Percentiles rank a stretch among this genome's conserved stretches.
These are phyloP conservation scores for Chaetomium strumarium DNA, from an alignment of 2,329 filamentous ascomycete species.

Conservation along the genomic window DNA sequence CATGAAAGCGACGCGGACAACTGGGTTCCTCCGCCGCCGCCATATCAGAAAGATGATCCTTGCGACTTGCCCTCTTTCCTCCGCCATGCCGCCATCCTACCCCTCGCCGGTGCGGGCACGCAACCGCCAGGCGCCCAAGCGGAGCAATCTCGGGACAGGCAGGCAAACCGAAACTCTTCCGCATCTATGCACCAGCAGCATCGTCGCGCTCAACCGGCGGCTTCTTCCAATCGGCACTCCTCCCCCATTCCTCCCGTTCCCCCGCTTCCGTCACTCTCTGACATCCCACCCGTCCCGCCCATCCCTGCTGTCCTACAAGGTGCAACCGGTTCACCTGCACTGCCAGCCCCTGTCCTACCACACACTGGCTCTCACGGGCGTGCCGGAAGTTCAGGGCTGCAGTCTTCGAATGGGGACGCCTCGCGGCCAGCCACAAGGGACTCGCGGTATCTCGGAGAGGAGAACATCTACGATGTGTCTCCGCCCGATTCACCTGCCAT, in stretches of 20 bases:
- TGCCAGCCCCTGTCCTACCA: constrained; percentile 10
- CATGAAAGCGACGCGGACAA: constrained; percentile 86
- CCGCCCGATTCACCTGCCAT: constrained; percentile 38
- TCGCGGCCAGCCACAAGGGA: constrained; percentile 18
- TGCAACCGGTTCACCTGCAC: constrained; percentile 20
- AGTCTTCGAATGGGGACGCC: constrained; percentile 5
- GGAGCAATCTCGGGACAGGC: neutral
- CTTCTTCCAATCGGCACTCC: constrained; percentile 13
- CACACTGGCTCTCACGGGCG: constrained; percentile 27
- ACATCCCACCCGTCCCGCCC: constrained; percentile 19
- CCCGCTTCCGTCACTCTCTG: constrained; percentile 21
- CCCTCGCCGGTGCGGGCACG: constrained; percentile 10
- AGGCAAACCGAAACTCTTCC: constrained; percentile 14
- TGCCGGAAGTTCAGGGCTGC: constrained; percentile 30
- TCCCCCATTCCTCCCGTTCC: constrained; percentile 20
- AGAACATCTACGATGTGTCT: constrained; percentile 44
- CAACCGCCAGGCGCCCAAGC: neutral
- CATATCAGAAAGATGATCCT: constrained; percentile 64
- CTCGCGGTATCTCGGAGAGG: constrained; percentile 26
- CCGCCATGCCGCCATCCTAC: constrained; percentile 35
- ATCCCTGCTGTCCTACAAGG: constrained; percentile 24
- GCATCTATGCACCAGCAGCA: constrained; percentile 18
- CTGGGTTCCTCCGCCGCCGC: constrained; percentile 80
- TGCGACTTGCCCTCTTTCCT: constrained; percentile 51
- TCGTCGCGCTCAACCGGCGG: constrained; percentile 16